phyloP scores from a whole-genome alignment of 441 rosid genomes.

The Populus trichocarpa region DNA sequence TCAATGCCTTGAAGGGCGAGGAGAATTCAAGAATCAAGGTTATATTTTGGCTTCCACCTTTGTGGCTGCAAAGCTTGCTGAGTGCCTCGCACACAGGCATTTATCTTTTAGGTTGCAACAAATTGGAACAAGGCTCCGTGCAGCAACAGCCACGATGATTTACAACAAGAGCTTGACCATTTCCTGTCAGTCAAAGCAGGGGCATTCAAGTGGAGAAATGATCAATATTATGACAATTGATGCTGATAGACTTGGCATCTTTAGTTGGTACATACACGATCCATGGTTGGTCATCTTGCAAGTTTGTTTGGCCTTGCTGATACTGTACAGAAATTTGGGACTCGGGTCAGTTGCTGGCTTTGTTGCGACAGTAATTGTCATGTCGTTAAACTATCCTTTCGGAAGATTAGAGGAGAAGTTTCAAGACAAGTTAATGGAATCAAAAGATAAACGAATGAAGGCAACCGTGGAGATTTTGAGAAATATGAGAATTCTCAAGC shows the following conservation, averaged over 20 bases:
- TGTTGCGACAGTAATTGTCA: constrained; percentile 30
- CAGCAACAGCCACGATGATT: neutral
- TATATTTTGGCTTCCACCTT: constrained; percentile 32
- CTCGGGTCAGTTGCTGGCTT: constrained; percentile 36
- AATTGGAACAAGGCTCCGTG: neutral
- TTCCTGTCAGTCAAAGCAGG: constrained; percentile 35
- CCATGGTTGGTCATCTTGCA: neutral
- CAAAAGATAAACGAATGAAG: constrained; percentile 49
- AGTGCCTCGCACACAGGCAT: neutral
- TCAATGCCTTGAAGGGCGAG: constrained; percentile 62
- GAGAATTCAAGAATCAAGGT: constrained; percentile 43
- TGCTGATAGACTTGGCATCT: constrained; percentile 38
- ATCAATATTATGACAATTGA: constrained; percentile 48
- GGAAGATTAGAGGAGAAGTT: constrained; percentile 29
- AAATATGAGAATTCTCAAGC: constrained; percentile 67
- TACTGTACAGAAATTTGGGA: constrained; percentile 36
- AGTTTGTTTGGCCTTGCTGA: constrained; percentile 42
- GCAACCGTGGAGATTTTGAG: constrained; percentile 49
- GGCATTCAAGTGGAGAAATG: constrained; percentile 44
- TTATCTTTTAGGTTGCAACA: neutral
- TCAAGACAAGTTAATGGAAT: constrained; percentile 40
- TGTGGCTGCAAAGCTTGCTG: constrained; percentile 15
- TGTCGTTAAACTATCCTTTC: constrained; percentile 44
- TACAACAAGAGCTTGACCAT: constrained; percentile 33
- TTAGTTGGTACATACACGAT: neutral